Conservation (phyloP, 108 stramenopile genomes). For the Fistulifera pelliculosa region DNA sequence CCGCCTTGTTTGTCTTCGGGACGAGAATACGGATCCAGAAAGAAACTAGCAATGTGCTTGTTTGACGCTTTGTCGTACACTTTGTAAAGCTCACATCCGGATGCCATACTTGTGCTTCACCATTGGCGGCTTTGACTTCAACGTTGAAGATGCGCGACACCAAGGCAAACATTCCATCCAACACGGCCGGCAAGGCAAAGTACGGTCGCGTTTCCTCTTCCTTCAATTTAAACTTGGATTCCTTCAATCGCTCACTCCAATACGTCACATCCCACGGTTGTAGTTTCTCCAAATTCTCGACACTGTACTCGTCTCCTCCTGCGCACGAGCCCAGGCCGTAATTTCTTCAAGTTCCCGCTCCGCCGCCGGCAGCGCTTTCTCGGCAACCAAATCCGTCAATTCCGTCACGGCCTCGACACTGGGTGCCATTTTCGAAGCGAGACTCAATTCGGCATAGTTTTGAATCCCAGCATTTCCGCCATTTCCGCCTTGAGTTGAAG, state of each 20-base stretch:
- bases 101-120: slow-evolving; percentile 93
- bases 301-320: slow-evolving; percentile 79
- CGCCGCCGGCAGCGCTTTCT: slow-evolving; percentile 90
- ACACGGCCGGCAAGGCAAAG: slow-evolving; percentile 89
- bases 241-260: slow-evolving; percentile 94
- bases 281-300: slow-evolving; percentile 58
- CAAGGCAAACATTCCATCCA: slow-evolving; percentile 90
- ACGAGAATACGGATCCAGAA: slow-evolving; percentile 92
- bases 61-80: slow-evolving; percentile 74
- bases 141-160: slow-evolving; percentile 88
- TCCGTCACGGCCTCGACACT: slow-evolving; percentile 70
- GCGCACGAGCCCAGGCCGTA: slow-evolving; percentile 56
- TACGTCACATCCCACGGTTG: slow-evolving; percentile 87
- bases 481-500: slow-evolving; percentile 74
- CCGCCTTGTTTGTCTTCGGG: slow-evolving; percentile 97
- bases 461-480: slow-evolving; percentile 82
- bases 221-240: slow-evolving; percentile 85
- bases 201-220: slow-evolving; percentile 97
- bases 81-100: slow-evolving; percentile 91
- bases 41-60: slow-evolving; percentile 94
- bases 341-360: slow-evolving; percentile 84
- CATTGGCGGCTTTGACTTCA: slow-evolving; percentile 75
- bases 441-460: slow-evolving; percentile 83
- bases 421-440: slow-evolving; percentile 94
- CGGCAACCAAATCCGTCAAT: slow-evolving; percentile 82